phyloP scores from a whole-genome alignment of 78 protist genomes.

The Protostelium mycophagum region DNA sequence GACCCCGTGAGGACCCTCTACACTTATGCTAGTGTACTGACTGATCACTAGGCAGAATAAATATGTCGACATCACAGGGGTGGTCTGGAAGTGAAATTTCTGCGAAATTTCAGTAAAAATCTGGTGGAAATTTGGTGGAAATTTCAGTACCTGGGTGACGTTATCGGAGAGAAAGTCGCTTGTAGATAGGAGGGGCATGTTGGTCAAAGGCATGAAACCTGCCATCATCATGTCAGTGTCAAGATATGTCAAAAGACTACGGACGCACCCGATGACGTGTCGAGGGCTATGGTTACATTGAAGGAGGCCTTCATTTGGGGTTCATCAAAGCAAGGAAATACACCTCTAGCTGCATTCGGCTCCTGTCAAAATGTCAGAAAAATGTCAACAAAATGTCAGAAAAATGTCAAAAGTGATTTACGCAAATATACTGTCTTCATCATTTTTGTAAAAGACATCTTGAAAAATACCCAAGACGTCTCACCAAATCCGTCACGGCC shows the following conservation, averaged over 20 bases:
- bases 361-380: too few relatives aligned
- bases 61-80: slow-evolving; percentile 87
- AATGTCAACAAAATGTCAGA: too few relatives aligned
- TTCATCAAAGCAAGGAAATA: slow-evolving; percentile 57
- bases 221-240: not conserved
- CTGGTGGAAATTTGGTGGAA: not conserved
- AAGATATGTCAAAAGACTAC: not conserved
- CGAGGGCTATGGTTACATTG: slow-evolving; percentile 24
- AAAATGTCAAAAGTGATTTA: too few relatives aligned
- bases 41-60: slow-evolving; percentile 76
- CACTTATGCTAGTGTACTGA: slow-evolving; percentile 41
- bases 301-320: slow-evolving; percentile 45
- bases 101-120: not conserved
- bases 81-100: slow-evolving; percentile 19
- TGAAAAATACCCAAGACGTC: too few relatives aligned
- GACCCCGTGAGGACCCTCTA: not conserved
- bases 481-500: not conserved
- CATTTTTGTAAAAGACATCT: too few relatives aligned
- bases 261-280: not conserved
- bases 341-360: not conserved
- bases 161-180: not conserved
- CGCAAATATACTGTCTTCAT: too few relatives aligned
- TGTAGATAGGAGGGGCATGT: slow-evolving; percentile 16
- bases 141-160: not conserved
- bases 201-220: slow-evolving; percentile 16